Evolutionary conservation across 495 filamentous ascomycete species (phyloP).

Genomic region (Trichoderma asperelloides): DNA sequence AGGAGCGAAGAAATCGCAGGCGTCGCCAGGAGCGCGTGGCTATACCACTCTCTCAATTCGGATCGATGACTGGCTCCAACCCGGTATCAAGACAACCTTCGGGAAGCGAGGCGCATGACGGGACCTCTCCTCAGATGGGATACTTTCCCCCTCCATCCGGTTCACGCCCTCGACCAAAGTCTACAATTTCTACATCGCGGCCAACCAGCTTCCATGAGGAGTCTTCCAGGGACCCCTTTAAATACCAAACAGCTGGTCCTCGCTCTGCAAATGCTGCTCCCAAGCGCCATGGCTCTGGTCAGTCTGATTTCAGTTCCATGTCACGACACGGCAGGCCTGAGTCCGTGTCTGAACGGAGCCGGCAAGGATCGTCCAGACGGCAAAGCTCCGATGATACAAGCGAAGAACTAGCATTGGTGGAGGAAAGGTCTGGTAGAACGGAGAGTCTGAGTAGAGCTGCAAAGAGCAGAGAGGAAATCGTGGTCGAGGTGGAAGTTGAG

Average conservation of each 20-base stretch:
- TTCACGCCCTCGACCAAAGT: conserved; percentile 1
- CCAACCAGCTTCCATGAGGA: conserved; percentile 9
- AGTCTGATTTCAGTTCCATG: conserved; percentile 1
- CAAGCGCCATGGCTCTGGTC: conserved; percentile 6
- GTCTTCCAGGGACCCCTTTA: conserved; percentile 4
- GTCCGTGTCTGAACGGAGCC: neutral
- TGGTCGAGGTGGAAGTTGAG: conserved; percentile 10
- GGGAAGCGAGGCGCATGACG: neutral
- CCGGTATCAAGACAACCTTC: neutral
- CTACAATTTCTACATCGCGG: neutral
- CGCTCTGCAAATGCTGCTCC: conserved; percentile 3
- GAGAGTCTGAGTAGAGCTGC: neutral
- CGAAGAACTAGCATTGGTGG: neutral
- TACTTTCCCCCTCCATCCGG: conserved; percentile 10
- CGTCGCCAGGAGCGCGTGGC: conserved; percentile 31
- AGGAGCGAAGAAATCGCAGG: conserved; percentile 21
- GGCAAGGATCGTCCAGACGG: neutral
- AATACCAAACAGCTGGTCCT: conserved; percentile 9
- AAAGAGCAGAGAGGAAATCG: conserved; percentile 7
- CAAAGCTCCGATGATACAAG: conserved; percentile 10
- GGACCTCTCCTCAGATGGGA: conserved; percentile 9
- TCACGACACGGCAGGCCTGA: conserved; percentile 1
- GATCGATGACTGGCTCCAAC: conserved; percentile 12
- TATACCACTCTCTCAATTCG: conserved; percentile 32
- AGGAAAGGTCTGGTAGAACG: neutral